phyloP scores from a whole-genome alignment of 2,329 filamentous ascomycete species.

The Diplodia intermedia region DNA sequence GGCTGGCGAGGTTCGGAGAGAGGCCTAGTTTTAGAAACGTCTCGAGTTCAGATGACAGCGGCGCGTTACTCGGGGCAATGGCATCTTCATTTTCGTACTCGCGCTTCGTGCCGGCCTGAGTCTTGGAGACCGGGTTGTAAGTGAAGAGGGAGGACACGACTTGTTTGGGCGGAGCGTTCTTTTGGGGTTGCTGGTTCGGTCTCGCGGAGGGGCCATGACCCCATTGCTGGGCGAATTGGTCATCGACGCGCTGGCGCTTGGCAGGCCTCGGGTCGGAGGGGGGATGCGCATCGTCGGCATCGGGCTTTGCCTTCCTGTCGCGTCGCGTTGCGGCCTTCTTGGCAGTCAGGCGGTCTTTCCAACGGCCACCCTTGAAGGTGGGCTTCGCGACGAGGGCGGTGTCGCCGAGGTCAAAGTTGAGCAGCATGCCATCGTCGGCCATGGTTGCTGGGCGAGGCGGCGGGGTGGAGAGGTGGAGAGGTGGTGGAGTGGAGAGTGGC shows the following conservation, averaged over 20 bases:
- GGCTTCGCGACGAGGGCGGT: conserved; percentile 67
- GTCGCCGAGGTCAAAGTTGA: conserved; percentile 86
- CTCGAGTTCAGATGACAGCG: conserved; percentile 79
- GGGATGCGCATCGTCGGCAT: neutral
- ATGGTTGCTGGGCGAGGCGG: conserved; percentile 56
- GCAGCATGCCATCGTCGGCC: conserved; percentile 93
- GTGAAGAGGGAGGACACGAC: conserved; percentile 87
- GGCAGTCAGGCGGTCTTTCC: conserved; percentile 85
- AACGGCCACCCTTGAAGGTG: conserved; percentile 85
- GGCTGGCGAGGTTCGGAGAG: conserved; percentile 78
- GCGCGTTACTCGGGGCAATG: conserved; percentile 85
- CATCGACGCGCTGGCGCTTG: conserved; percentile 36
- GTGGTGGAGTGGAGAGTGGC: neutral
- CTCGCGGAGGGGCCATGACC: neutral
- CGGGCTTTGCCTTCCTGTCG: conserved; percentile 49
- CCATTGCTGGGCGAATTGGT: conserved; percentile 23
- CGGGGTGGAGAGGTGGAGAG: too few relatives aligned
- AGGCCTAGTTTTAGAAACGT: conserved; percentile 88
- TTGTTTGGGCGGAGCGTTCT: conserved; percentile 9
- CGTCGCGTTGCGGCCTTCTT: conserved; percentile 69
- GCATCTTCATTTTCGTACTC: conserved; percentile 52
- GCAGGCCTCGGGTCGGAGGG: neutral
- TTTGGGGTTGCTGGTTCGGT: neutral
- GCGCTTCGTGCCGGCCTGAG: conserved; percentile 60
- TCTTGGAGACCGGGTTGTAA: conserved; percentile 79